Conservation (phyloP, 2,329 filamentous ascomycete species). For the Nemania sp. region DNA sequence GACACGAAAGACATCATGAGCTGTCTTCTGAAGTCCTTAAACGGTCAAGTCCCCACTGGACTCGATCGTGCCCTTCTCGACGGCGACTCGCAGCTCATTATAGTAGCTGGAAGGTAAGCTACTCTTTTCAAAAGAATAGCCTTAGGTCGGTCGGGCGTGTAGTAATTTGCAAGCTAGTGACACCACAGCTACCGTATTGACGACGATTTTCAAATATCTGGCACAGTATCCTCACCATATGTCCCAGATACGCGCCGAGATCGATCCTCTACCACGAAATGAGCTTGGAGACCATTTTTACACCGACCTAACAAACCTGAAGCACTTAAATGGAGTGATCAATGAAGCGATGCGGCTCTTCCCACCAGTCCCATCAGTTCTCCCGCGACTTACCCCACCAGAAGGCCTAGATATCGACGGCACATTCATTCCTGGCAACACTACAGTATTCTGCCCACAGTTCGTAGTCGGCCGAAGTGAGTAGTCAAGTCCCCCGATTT, state of each 20-base stretch:
- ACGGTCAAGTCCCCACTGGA: neutral
- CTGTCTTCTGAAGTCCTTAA: neutral
- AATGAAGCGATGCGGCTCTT: slow-evolving; percentile 42
- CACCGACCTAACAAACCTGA: slow-evolving; percentile 8
- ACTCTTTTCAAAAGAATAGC: no score
- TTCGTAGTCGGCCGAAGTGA: slow-evolving; percentile 27
- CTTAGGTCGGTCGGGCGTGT: neutral
- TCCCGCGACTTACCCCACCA: slow-evolving; percentile 27
- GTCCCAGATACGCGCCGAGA: slow-evolving; percentile 9
- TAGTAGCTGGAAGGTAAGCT: slow-evolving; percentile 22
- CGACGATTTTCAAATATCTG: slow-evolving; percentile 15
- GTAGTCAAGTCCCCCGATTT: neutral
- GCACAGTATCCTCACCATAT: slow-evolving; percentile 22
- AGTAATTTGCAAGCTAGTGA: slow-evolving; percentile 12
- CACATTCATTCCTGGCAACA: slow-evolving; percentile 33
- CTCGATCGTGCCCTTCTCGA: slow-evolving; percentile 15
- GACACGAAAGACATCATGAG: slow-evolving; percentile 15
- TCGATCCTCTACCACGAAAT: slow-evolving; percentile 1
- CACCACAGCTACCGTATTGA: slow-evolving; percentile 6
- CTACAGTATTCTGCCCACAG: slow-evolving; percentile 27
- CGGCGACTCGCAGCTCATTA: slow-evolving; percentile 20
- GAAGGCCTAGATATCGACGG: slow-evolving; percentile 32
- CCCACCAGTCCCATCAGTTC: slow-evolving; percentile 34
- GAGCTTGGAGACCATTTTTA: neutral
- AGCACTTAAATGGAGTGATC: slow-evolving; percentile 38